phyloP scores from a whole-genome alignment of 257 asterid genomes.

The Dorcoceras hygrometricum region DNA sequence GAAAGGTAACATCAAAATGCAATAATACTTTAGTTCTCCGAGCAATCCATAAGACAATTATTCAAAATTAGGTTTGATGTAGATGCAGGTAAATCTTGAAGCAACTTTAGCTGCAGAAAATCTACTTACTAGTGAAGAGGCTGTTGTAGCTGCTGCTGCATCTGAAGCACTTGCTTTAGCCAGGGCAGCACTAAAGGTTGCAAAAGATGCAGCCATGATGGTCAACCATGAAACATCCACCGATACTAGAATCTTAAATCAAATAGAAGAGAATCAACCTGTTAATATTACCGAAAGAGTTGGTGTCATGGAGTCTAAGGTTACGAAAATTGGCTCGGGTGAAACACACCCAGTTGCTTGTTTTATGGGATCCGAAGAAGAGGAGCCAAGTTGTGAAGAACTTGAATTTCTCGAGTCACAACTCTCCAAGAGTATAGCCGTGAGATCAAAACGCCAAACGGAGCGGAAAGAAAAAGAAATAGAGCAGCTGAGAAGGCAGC shows the following conservation, averaged over 20 bases:
- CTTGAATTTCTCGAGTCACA: slow-evolving; percentile 59
- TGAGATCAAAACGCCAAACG: slow-evolving; percentile 73
- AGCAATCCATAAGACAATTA: neutral
- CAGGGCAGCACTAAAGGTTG: slow-evolving; percentile 77
- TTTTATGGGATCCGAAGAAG: slow-evolving; percentile 42
- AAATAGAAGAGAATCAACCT: slow-evolving; percentile 30
- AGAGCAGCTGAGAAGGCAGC: slow-evolving; percentile 78
- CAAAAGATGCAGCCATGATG: slow-evolving; percentile 81
- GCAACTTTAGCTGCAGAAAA: slow-evolving; percentile 44
- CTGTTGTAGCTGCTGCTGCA: slow-evolving; percentile 78
- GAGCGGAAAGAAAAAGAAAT: slow-evolving; percentile 74
- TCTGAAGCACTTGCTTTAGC: slow-evolving; percentile 92
- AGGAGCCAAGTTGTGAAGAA: slow-evolving; percentile 68
- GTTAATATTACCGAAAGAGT: slow-evolving; percentile 39
- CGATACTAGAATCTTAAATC: slow-evolving; percentile 25
- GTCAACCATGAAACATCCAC: slow-evolving; percentile 32
- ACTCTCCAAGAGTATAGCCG: slow-evolving; percentile 52
- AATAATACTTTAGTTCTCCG: neutral
- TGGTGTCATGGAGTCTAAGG: slow-evolving; percentile 30
- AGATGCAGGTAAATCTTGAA: slow-evolving; percentile 49
- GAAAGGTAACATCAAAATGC: slow-evolving; percentile 52
- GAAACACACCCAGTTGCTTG: slow-evolving; percentile 27
- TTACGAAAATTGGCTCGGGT: slow-evolving; percentile 38
- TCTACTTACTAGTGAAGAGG: slow-evolving; percentile 65
- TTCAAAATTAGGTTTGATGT: slow-evolving; percentile 23